Evolutionary conservation across 2,329 filamentous ascomycete genomes (phyloP), one percentile per base, ranked within the genome.

Genomic region (Geosmithia morbida): DNA sequence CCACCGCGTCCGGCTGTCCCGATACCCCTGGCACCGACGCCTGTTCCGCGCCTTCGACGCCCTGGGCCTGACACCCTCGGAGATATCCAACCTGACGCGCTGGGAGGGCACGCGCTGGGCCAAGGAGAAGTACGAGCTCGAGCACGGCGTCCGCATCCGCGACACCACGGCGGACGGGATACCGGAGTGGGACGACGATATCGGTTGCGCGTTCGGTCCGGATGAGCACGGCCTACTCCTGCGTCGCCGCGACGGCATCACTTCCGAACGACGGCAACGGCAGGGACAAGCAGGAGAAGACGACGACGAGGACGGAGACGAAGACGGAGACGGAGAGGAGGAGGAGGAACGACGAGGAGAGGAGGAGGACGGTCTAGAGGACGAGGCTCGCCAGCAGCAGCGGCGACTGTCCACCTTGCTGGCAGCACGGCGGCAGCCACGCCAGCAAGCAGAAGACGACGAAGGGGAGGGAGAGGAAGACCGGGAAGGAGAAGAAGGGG

Each of bases 41-140:
- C 74, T 90, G 13, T 89, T 90, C 62, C 76, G 79, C 41, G 83
- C 84, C 26, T 87, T 90, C 56, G 83, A 88, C 62, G 66, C 64
- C 22, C 71, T 89, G 20, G 72, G 72, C 42, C 69, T 89, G 40
- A 90, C 85, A 7, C 66, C 76, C 49, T 67, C 70, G 55, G 85
- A 90, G 60, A 86, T 90, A 54, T 71, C 77, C 47, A 69, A 71
- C 45, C 69, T 89, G 59, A 88, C 85, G 49, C 82, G 85, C 57
- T 90, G 85, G 85, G 85, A 89, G 66, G 85, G 85, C 49, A 89
- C 85, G 10, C 79, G 81, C 51, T 89, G 85, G 85, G 85, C 85
- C 51, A 82, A 87, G 59, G 83, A 88, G 59, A 77, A 84, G 48
- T 90, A 81, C 58, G 85, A 90, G 67, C 73, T 74, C 49, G 85